These are phyloP conservation scores for Thermochaetoides dissita DNA, from an alignment of 2,329 filamentous ascomycete genomes.

Conservation along the genomic window DNA sequence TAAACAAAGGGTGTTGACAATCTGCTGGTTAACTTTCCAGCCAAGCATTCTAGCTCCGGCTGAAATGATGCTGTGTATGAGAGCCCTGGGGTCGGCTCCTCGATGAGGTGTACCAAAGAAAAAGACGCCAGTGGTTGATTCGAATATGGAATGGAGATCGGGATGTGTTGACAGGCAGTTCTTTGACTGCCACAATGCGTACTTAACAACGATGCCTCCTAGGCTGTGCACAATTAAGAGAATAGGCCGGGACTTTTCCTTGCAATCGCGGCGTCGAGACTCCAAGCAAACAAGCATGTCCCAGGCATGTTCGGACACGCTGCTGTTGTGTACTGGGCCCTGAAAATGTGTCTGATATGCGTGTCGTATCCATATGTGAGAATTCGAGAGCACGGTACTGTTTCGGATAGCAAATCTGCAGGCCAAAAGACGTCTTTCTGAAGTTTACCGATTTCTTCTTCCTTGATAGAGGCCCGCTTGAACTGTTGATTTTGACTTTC, in stretches of 20 bases:
- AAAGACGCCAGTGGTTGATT: slow-evolving; percentile 16
- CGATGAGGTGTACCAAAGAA: slow-evolving; percentile 24
- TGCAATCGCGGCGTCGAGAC: slow-evolving; percentile 1
- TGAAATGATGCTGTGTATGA: slow-evolving; percentile 12
- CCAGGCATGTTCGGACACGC: slow-evolving; percentile 21
- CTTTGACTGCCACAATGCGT: slow-evolving; percentile 10
- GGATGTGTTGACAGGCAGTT: slow-evolving; percentile 2
- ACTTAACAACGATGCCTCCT: slow-evolving; percentile 22
- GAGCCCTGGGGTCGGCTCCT: slow-evolving; percentile 14
- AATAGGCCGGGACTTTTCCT: slow-evolving; percentile 13
- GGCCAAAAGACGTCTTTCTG: slow-evolving; percentile 8
- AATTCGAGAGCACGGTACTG: slow-evolving; percentile 15
- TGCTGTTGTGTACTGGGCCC: slow-evolving; percentile 14
- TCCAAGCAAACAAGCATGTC: slow-evolving; percentile 23
- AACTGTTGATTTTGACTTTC: slow-evolving; percentile 1
- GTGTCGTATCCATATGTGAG: slow-evolving; percentile 21
- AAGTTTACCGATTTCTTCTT: background rate
- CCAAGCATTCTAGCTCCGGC: slow-evolving; percentile 9
- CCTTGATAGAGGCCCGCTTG: background rate
- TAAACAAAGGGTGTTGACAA: slow-evolving; percentile 22
- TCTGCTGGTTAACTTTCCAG: slow-evolving; percentile 19
- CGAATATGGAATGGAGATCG: slow-evolving; percentile 10
- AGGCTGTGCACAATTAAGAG: slow-evolving; percentile 23
- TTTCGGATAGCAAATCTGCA: slow-evolving; percentile 8
- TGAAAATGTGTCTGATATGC: slow-evolving; percentile 16